phyloP scores from a whole-genome alignment of 2,329 filamentous ascomycete species.

The Aspergillus terreus region DNA sequence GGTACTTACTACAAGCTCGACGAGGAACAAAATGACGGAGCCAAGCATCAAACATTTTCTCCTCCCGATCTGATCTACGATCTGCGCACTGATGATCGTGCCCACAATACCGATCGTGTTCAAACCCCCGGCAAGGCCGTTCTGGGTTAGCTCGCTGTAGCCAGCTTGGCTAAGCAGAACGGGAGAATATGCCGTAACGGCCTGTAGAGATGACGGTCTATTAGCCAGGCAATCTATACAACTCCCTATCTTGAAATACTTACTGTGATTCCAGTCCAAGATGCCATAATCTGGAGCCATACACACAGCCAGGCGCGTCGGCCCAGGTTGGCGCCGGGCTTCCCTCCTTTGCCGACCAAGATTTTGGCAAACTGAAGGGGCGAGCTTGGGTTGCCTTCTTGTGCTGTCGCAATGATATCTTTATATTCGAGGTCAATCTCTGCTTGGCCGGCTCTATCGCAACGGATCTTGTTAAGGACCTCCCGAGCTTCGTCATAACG shows the following conservation, averaged over 20 bases:
- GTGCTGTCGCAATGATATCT: conserved; percentile 33
- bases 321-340: conserved; percentile 30
- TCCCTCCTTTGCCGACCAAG: conserved; percentile 30
- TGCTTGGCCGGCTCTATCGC: conserved; percentile 13
- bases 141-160: conserved; percentile 37
- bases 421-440: conserved; percentile 31
- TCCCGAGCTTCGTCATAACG: conserved; percentile 47
- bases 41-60: too few relatives aligned
- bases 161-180: conserved; percentile 26
- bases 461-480: conserved; percentile 24
- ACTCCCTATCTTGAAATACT: too few relatives aligned
- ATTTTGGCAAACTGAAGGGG: conserved; percentile 39
- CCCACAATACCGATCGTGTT: conserved; percentile 53
- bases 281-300: conserved; percentile 46
- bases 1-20: too few relatives aligned
- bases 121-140: conserved; percentile 48
- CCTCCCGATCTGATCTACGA: conserved; percentile 48
- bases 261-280: conserved; percentile 44
- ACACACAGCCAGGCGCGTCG: conserved; percentile 43
- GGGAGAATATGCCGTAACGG: conserved; percentile 36
- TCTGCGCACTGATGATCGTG: conserved; percentile 50
- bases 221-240: too few relatives aligned
- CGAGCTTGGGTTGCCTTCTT: conserved; percentile 31
- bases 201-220: conserved; percentile 7
- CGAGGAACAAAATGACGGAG: too few relatives aligned